Evolutionary conservation across 345 rosid species (phyloP), one percentile per base, ranked within the genome.

Genomic region (Citrus trifoliata): DNA sequence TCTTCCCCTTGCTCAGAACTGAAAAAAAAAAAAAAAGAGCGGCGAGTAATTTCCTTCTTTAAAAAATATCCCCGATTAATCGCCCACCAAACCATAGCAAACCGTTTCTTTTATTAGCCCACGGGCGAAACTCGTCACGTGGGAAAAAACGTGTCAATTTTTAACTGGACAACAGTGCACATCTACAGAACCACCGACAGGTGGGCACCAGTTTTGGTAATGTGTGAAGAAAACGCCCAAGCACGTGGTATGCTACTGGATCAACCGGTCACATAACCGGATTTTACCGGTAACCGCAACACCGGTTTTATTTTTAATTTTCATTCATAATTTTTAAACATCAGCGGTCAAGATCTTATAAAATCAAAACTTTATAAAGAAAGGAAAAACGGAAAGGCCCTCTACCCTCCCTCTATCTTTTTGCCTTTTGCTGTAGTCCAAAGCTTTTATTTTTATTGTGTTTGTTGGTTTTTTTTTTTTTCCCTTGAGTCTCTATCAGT

Each of bases 211-310:
- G 6, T 81, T 53, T 5, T 14, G 70, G 22, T 35, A 24, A 70
- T 59, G 75, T 28, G 78, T 73, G 56, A 66, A 53, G 33, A 58
- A 55, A 35, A 73, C 14, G 32, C 62, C 75, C 38, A 8, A 82
- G 90, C 92, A 93, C 94, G 94, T 93, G 93, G 60, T 84, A 18
- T 10, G 63, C 25, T 67, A 89, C 92, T 53, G 87, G 84, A 42
- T 2, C 24, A 71, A 19, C 83, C 86, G 33, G 93, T 88, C 62
- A 4, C 33, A 61, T 14, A 2, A 80, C 90, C 78, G 82, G 79
- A 73, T 77, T 30, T 60, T 18, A 33, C 90, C 88, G 79, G 90
- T 82, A 60, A 78, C 19, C 8, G 69, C 61, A 80, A 62, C 66
- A 13, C 67, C 62, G 42, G 38, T 12, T 61, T 3, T 1, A 21